Conservation (phyloP, 2,329 filamentous ascomycete genomes). For the Trichophyton equinum region DNA sequence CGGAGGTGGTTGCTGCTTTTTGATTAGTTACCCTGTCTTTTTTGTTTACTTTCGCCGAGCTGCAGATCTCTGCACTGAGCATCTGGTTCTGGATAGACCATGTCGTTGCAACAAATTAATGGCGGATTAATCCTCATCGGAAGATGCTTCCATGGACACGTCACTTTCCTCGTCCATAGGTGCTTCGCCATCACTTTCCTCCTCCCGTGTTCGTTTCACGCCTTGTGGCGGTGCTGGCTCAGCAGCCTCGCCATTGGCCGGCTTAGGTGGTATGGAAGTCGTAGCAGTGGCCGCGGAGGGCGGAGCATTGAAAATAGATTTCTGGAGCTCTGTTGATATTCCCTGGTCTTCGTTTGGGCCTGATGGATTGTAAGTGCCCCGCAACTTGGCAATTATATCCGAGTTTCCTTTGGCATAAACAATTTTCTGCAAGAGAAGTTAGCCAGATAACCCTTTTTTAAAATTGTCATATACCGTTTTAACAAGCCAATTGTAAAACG, state of each 20-base stretch:
- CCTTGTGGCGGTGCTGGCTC: conserved; percentile 44
- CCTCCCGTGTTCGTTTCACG: conserved; percentile 58
- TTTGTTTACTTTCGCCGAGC: neutral
- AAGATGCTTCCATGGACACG: conserved; percentile 57
- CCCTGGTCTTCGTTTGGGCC: conserved; percentile 38
- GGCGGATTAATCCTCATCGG: conserved; percentile 53
- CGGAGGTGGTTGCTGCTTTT: neutral
- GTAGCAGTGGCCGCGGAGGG: conserved; percentile 29
- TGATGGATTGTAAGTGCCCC: conserved; percentile 69
- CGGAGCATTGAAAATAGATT: conserved; percentile 64
- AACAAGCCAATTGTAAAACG: conserved; percentile 14
- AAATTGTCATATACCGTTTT: no score
- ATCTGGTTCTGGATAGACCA: neutral
- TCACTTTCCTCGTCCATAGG: conserved; percentile 56
- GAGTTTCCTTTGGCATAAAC: conserved; percentile 84
- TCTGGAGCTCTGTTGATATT: conserved; percentile 60
- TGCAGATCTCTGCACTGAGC: neutral
- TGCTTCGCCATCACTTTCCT: conserved; percentile 42
- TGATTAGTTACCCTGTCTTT: neutral
- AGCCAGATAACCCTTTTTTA: neutral
- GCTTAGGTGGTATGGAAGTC: conserved; percentile 39
- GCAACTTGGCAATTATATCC: conserved; percentile 75
- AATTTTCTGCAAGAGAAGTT: conserved; percentile 54
- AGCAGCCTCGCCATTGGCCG: conserved; percentile 24
- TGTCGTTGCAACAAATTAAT: no score